Percentiles rank a stretch among this genome's conserved stretches.
These are phyloP conservation scores for Zopfia rhizophila DNA, from an alignment of 2,329 filamentous ascomycete species.

Conservation along the genomic window DNA sequence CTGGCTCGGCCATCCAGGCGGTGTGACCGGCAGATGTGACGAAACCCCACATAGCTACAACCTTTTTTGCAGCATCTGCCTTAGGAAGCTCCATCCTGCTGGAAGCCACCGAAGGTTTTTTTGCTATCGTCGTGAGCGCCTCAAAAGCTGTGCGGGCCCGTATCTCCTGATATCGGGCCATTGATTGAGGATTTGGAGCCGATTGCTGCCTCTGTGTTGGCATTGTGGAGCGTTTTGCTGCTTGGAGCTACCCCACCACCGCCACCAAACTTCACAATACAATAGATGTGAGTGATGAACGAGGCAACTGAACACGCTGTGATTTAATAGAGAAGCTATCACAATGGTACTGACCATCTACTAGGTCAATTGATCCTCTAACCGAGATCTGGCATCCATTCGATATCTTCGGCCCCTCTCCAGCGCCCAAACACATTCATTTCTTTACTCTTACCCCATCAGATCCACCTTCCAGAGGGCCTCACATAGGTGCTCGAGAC, in stretches of 20 bases:
- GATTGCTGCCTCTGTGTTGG: no score
- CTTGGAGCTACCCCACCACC: slow-evolving; percentile 24
- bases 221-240: slow-evolving; percentile 1
- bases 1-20: slow-evolving; percentile 31
- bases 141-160: slow-evolving; percentile 10
- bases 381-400: no score
- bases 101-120: slow-evolving; percentile 11
- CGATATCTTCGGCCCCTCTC: no score
- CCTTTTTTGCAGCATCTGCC: slow-evolving; percentile 24
- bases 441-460: no score
- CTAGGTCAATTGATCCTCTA: no score
- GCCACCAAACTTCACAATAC: slow-evolving; percentile 10
- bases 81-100: slow-evolving; percentile 25
- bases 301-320: no score
- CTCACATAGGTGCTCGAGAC: no score
- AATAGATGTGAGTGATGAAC: no score
- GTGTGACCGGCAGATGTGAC: slow-evolving; percentile 26
- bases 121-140: slow-evolving; percentile 2
- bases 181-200: background rate
- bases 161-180: slow-evolving; percentile 9
- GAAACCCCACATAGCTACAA: background rate
- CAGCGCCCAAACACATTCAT: no score
- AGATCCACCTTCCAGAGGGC: no score
- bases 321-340: no score
- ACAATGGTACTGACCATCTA: no score